Conservation (phyloP, 805 yeast genomes). For the Cyberlindnera euphorbiae region DNA sequence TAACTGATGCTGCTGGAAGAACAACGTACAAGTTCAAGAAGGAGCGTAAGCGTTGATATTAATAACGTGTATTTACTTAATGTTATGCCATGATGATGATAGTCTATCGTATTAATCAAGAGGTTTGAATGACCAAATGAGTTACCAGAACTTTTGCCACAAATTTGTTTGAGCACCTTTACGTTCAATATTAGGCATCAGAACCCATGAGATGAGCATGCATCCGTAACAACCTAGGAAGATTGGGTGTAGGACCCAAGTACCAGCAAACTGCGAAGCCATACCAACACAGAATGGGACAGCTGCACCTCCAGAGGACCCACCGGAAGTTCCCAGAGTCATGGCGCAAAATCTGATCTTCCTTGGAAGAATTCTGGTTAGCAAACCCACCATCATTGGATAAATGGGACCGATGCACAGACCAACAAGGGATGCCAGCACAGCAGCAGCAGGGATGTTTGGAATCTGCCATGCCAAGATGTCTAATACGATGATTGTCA, state of each 20-base stretch:
- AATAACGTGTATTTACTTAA: too few relatives aligned
- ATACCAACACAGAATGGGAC: conserved; percentile 51
- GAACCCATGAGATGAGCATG: conserved; percentile 36
- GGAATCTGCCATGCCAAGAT: conserved; percentile 47
- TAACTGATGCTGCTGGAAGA: conserved; percentile 60
- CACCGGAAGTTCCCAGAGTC: conserved; percentile 51
- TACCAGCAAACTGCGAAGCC: conserved; percentile 39
- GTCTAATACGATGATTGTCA: conserved; percentile 34
- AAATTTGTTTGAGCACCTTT: conserved; percentile 17
- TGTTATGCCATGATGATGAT: too few relatives aligned
- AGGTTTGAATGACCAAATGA: too few relatives aligned
- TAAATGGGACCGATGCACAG: conserved; percentile 55
- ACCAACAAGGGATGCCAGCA: conserved; percentile 44
- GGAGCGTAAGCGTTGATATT: conserved; percentile 55
- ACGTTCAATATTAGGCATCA: conserved; percentile 40
- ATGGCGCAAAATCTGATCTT: conserved; percentile 46
- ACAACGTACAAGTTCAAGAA: conserved; percentile 81
- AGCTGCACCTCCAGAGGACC: conserved; percentile 54
- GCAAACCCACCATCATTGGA: conserved; percentile 43
- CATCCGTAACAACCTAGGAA: conserved; percentile 33
- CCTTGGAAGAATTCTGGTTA: conserved; percentile 43
- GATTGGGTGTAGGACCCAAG: conserved; percentile 47
- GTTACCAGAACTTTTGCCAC: conserved; percentile 24
- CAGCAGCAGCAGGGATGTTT: conserved; percentile 39
- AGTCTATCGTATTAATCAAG: too few relatives aligned